Evolutionary conservation across 768 basidiomycete species (phyloP).

Genomic region (Kwoniella dejecticola): DNA sequence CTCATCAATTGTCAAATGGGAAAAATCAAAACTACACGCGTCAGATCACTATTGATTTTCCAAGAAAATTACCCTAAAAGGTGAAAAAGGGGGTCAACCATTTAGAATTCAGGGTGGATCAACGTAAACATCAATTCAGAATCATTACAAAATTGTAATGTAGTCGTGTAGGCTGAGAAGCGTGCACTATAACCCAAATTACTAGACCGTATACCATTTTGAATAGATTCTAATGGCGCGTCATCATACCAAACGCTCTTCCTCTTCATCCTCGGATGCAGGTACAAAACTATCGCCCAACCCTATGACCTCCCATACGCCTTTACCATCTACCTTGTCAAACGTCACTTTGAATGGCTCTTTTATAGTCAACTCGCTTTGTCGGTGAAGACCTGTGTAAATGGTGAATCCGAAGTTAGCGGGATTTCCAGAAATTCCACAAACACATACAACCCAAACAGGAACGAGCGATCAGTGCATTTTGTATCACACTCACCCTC

Average conservation of each 20-base stretch:
- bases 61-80: constrained; percentile 6
- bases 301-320: constrained; percentile 47
- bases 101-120: not conserved
- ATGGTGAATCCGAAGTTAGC: not conserved
- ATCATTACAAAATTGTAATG: constrained; percentile 14
- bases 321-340: constrained; percentile 34
- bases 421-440: not conserved
- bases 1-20: not conserved
- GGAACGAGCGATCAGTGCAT: not conserved
- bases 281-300: constrained; percentile 65
- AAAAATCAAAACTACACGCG: constrained; percentile 12
- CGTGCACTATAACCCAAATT: not conserved
- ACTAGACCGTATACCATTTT: not conserved
- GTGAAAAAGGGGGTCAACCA: not conserved
- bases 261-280: constrained; percentile 55
- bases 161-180: not conserved
- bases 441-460: not conserved
- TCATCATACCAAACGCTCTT: constrained; percentile 26
- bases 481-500: constrained; percentile 61
- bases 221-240: too few species aligned
- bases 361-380: constrained; percentile 53
- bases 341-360: constrained; percentile 52
- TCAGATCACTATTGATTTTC: constrained; percentile 4
- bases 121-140: constrained; percentile 14
- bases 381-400: constrained; percentile 51